Evolutionary conservation across 1,139 yeast genomes (phyloP), one percentile per base, ranked within the genome.

Genomic region (Trichomonascaceae sp.): DNA sequence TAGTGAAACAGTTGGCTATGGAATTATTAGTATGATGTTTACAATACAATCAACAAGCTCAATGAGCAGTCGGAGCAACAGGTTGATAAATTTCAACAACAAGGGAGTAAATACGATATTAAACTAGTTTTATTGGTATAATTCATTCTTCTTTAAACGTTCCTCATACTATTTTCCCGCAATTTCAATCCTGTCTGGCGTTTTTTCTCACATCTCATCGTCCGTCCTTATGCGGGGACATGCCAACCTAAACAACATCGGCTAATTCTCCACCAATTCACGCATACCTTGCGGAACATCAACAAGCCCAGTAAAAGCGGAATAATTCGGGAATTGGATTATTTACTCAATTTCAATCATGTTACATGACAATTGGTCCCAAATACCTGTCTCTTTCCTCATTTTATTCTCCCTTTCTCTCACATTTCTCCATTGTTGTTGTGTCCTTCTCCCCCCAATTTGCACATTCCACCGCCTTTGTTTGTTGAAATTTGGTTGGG

Each of bases 401-500:
- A 6, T 7, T 9, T 19, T 44, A 5, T 5, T 9, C 46, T 15
- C n/a, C 32, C 13, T 15, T n/a, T 19, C 30, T 32, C n/a, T 22
- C 46, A 12, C 20, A 17, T 8, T 39, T 12, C 43, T 4, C 18
- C 18, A 3, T 8, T 39, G 8, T 18, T 39, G 43, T 39, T 18
- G 9, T 39, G 17, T 3, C n/a, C 2, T 30, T 38, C 49, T 15
- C 49, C 6, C 27, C 39, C n/a, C n/a, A 44, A 4, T 45, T 30
- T 30, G 12, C 32, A 8, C 32, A 18, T 19, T 46, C 45, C 27
- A 20, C 45, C 27, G 43, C 43, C 18, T 43, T 43, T 43, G 22
- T 43, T 43, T 18, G 18, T 15, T n/a, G 12, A 15, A 12, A 17
- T 32, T 32, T 46, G 49, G 43, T 46, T 36, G 49, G 50, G 36